Percentiles rank a stretch among this genome's conserved stretches.
These are phyloP conservation scores for Botrytis squamosa DNA, from an alignment of 2,329 filamentous ascomycete species.

Conservation along the genomic window DNA sequence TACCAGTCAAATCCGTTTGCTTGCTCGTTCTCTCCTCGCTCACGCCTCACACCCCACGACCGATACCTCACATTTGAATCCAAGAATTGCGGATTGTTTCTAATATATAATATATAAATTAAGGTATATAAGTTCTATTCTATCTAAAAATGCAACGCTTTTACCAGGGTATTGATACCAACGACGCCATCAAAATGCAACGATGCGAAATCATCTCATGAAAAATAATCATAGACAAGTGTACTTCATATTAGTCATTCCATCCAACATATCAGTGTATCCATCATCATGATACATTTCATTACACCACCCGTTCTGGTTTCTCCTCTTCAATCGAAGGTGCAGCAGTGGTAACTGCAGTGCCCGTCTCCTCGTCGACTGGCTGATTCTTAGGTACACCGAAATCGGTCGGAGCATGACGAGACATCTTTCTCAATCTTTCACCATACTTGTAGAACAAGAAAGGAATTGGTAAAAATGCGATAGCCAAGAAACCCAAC, in stretches of 20 bases:
- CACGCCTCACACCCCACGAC: neutral
- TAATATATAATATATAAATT: slow-evolving; percentile 3
- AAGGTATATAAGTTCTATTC: neutral
- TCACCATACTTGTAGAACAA: slow-evolving; percentile 53
- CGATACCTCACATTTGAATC: neutral
- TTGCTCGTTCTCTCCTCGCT: neutral
- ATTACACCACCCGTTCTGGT: slow-evolving; percentile 1
- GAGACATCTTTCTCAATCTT: slow-evolving; percentile 47
- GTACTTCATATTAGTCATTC: slow-evolving; percentile 10
- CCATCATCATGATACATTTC: slow-evolving; percentile 1
- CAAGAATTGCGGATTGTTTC: neutral
- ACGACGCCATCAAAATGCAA: slow-evolving; percentile 14
- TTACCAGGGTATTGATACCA: slow-evolving; percentile 9
- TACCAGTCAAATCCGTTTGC: no score
- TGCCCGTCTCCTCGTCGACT: slow-evolving; percentile 14
- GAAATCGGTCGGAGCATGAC: slow-evolving; percentile 21
- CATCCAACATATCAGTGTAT: neutral
- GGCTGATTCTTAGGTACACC: neutral
- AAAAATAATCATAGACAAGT: neutral
- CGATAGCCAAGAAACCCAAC: slow-evolving; percentile 43
- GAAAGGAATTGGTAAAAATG: slow-evolving; percentile 46
- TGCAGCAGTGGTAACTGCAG: slow-evolving; percentile 4
- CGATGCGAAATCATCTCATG: neutral
- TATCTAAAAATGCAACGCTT: slow-evolving; percentile 14
- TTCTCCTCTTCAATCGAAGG: slow-evolving; percentile 6